phyloP scores from a whole-genome alignment of 2,329 filamentous ascomycete genomes.

The Polytolypa hystricis region DNA sequence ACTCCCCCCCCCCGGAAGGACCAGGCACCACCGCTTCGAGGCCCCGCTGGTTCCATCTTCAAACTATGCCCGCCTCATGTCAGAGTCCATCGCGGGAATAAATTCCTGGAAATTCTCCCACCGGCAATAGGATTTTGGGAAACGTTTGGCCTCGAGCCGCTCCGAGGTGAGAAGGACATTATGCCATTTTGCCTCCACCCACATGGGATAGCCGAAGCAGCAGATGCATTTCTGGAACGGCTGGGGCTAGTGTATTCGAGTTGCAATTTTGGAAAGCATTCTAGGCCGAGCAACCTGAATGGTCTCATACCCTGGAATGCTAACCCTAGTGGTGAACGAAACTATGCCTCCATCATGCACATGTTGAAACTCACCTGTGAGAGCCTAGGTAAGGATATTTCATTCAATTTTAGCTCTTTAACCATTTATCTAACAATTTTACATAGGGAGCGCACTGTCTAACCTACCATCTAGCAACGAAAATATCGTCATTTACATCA shows the following conservation, averaged over 20 bases:
- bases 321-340: slow-evolving; percentile 15
- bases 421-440: slow-evolving; percentile 7
- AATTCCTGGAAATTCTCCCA: slow-evolving; percentile 44
- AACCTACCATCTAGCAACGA: slow-evolving; percentile 23
- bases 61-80: slow-evolving; percentile 43
- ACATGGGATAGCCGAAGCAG: slow-evolving; percentile 33
- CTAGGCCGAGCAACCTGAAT: slow-evolving; percentile 32
- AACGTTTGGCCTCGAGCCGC: slow-evolving; percentile 46
- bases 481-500: slow-evolving; percentile 47
- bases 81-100: slow-evolving; percentile 42
- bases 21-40: not conserved
- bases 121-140: slow-evolving; percentile 52
- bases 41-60: slow-evolving; percentile 23
- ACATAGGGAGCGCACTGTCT: slow-evolving; percentile 25
- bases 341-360: slow-evolving; percentile 26
- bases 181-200: slow-evolving; percentile 48
- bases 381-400: slow-evolving; percentile 22
- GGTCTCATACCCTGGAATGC: slow-evolving; percentile 29
- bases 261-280: slow-evolving; percentile 45
- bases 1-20: slow-evolving; percentile 19
- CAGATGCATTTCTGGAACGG: slow-evolving; percentile 42
- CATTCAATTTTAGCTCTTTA: not conserved
- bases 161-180: slow-evolving; percentile 46
- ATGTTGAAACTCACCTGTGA: slow-evolving; percentile 25
- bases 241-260: slow-evolving; percentile 45